Evolutionary conservation across 176 grass and related monocot species (phyloP).

Genomic region (Puccinellia tenuiflora): DNA sequence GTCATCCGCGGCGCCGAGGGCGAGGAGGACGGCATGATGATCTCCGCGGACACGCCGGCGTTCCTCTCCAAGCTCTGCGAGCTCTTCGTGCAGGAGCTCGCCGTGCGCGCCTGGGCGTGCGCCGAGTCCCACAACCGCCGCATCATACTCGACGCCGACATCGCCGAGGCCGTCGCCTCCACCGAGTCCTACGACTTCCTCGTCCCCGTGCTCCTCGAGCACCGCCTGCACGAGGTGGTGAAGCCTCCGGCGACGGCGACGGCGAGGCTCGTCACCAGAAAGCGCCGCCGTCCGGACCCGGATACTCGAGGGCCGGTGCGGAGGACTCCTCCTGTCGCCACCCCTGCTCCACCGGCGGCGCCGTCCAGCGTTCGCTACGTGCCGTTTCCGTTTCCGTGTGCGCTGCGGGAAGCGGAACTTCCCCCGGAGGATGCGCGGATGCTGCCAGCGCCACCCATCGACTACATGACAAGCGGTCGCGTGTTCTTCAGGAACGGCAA

Average conservation of each 20-base stretch:
- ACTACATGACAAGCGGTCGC: not conserved
- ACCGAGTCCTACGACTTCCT: slow-evolving; percentile 11
- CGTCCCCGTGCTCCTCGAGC: not conserved
- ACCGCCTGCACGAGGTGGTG: not conserved
- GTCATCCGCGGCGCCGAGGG: not conserved
- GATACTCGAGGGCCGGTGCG: not conserved
- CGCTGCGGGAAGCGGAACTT: not conserved
- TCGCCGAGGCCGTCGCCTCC: not conserved
- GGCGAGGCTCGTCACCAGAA: not conserved
- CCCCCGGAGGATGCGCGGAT: not conserved
- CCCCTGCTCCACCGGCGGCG: not conserved
- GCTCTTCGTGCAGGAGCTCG: slow-evolving; percentile 16
- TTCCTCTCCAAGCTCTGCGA: not conserved
- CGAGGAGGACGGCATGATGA: not conserved
- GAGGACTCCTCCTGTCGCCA: not conserved
- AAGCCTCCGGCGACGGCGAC: not conserved
- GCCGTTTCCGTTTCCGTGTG: not conserved
- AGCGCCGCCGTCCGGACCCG: not conserved
- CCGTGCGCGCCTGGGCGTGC: not conserved
- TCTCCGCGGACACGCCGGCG: not conserved
- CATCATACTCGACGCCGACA: not conserved
- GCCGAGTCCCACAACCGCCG: not conserved
- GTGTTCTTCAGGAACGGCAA: not conserved
- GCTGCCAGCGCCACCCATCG: not conserved
- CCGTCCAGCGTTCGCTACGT: not conserved